Base-by-base conservation (phyloP, 2,329 filamentous ascomycete species). In the Kalaharituber pfeilii region DNA sequence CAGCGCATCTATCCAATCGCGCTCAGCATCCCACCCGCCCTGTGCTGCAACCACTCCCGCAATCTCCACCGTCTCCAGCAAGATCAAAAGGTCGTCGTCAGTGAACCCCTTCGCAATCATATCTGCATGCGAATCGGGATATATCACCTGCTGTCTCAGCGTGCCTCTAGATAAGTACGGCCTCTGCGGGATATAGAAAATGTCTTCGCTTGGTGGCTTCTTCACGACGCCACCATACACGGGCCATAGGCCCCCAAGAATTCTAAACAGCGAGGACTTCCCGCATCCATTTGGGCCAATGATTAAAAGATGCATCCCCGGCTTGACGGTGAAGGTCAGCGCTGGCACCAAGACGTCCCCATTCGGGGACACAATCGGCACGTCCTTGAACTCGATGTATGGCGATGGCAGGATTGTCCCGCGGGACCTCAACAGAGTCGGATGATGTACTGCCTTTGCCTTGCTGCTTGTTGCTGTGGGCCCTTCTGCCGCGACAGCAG, bases 141-240 rank as follows among this genome's bases (percentile, higher is more conserved):
- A 98, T 56, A 91, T 94, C 63, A 98, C 87, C 65, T 98, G 91
- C 67, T 96, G 87, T 36, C 91, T 81, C n/a, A 98, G 77, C 1
- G 84, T 87, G 22, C 91, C 91, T 52, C 86, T 80, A 13, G 85
- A 91, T 1, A 98, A 76, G 66, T 98, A 98, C 0, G 91, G 91
- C 1, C 91, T 80, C 66, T 98, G 91, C 0, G 91, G 91, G 60
- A 98, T 93, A 71, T 98, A 98, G 71, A 96, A 98, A 66, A 98
- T 96, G 66, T 91, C 84, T 61, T 85, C 80, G 64, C 89, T 91
- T 1, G 84, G 81, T 1, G 91, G 91, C 68, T 96, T 96, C 64
- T 86, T 77, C 20, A 98, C 91, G 1, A 79, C 86, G 51, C 91
- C 91, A 60, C 91, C 89, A 68, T 98, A 98, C 11, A 96, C 91